These are phyloP conservation scores for Rhodotorula glutinis DNA, from an alignment of 1,284 basidiomycete species.

Conservation along the genomic window DNA sequence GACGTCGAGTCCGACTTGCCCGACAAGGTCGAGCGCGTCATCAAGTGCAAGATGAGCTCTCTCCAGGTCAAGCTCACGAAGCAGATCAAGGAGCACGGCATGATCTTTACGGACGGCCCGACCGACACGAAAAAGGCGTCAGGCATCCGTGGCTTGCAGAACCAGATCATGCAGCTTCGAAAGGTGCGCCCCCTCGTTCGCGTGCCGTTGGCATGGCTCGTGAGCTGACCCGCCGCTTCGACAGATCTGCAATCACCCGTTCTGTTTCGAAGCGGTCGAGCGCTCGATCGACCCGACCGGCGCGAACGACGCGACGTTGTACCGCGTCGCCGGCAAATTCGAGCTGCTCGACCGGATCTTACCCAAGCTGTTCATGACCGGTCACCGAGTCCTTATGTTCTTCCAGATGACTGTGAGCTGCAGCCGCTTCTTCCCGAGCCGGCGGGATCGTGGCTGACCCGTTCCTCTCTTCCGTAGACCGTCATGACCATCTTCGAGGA, in stretches of 20 bases:
- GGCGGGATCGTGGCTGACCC: slow-evolving; percentile 17
- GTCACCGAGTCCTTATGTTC: slow-evolving; percentile 95
- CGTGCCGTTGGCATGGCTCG: too few species aligned
- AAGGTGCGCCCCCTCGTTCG: slow-evolving; percentile 53
- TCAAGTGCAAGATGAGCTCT: slow-evolving; percentile 96
- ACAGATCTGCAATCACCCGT: slow-evolving; percentile 92
- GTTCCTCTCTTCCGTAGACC: slow-evolving; percentile 46
- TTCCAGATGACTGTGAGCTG: slow-evolving; percentile 90
- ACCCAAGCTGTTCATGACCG: slow-evolving; percentile 89
- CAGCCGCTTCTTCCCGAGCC: not conserved
- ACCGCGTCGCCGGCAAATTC: slow-evolving; percentile 88
- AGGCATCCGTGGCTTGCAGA: slow-evolving; percentile 64
- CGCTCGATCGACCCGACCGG: slow-evolving; percentile 80
- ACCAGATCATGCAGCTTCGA: slow-evolving; percentile 97
- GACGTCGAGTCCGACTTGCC: slow-evolving; percentile 97
- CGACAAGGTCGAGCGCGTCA: slow-evolving; percentile 98
- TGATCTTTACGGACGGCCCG: slow-evolving; percentile 56
- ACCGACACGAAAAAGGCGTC: slow-evolving; percentile 40
- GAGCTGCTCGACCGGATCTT: slow-evolving; percentile 90
- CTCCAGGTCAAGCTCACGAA: slow-evolving; percentile 94
- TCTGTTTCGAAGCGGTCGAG: slow-evolving; percentile 93
- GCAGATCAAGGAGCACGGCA: slow-evolving; percentile 96
- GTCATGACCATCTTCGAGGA: slow-evolving; percentile 99
- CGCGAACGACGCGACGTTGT: slow-evolving; percentile 74
- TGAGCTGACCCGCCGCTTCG: not conserved